phyloP scores from a whole-genome alignment of 2,329 filamentous ascomycete species.

The Pseudopithomyces chartarum region DNA sequence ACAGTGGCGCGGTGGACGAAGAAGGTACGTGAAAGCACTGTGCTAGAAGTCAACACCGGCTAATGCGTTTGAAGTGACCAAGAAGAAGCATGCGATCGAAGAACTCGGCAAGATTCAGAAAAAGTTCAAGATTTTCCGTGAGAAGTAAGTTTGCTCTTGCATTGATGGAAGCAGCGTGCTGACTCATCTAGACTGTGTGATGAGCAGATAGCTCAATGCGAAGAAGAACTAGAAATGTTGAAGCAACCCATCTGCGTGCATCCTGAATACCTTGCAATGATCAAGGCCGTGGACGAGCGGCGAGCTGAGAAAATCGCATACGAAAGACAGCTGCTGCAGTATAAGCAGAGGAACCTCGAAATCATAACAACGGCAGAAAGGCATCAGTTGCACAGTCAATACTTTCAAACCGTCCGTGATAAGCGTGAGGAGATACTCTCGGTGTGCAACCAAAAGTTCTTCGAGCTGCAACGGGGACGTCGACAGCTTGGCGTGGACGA shows the following conservation, averaged over 20 bases:
- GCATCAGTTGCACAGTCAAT: slow-evolving; percentile 86
- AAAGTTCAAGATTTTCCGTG: slow-evolving; percentile 85
- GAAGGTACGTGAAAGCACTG: slow-evolving; percentile 30
- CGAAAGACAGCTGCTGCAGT: slow-evolving; percentile 74
- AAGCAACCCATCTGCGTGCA: slow-evolving; percentile 69
- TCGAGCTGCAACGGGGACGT: slow-evolving; percentile 88
- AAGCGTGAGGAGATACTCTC: slow-evolving; percentile 80
- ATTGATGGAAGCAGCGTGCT: slow-evolving; percentile 16
- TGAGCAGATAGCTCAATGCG: slow-evolving; percentile 81
- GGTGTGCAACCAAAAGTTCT: slow-evolving; percentile 85
- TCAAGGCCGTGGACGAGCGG: slow-evolving; percentile 82
- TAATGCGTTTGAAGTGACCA: slow-evolving; percentile 62
- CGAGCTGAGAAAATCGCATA: slow-evolving; percentile 79
- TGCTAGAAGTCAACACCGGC: background rate
- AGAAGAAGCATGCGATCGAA: slow-evolving; percentile 79
- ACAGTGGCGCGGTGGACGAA: slow-evolving; percentile 42
- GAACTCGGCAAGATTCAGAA: slow-evolving; percentile 81
- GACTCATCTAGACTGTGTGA: slow-evolving; percentile 73
- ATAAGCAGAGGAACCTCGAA: slow-evolving; percentile 71
- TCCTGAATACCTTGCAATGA: slow-evolving; percentile 88
- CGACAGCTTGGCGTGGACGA: slow-evolving; percentile 78
- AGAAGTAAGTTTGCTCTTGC: slow-evolving; percentile 62
- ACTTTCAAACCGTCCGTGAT: slow-evolving; percentile 84
- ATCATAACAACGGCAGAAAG: slow-evolving; percentile 79
- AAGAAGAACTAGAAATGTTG: slow-evolving; percentile 68